Evolutionary conservation across 495 filamentous ascomycete genomes (phyloP), one percentile per base, ranked within the genome.

Genomic region (Amorphotheca resinae): DNA sequence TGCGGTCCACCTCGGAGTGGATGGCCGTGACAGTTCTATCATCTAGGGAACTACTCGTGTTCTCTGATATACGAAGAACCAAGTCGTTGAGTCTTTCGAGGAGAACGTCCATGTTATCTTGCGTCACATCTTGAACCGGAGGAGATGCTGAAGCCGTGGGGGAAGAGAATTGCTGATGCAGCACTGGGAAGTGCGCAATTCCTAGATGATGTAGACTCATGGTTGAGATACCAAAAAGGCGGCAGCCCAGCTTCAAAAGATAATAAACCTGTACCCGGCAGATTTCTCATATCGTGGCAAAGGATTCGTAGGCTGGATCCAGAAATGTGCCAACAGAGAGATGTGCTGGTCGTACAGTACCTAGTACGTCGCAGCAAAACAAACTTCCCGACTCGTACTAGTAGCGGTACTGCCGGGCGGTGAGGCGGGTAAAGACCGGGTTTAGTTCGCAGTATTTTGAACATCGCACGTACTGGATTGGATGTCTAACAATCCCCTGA

Each of bases 21-120:
- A 57, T 33, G 4, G 35, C 22, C n/a, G 48, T 35, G 9, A 57
- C 28, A 14, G 43, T 38, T 1, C 22, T 35, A 45, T 50, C 45
- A 3, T 47, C 33, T 8, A 56, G 31, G 15, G 41, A 20, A 28
- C 14, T 26, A 12, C 3, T 15, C 9, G 37, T 25, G 15, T 47
- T 38, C 9, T 34, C 44, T 14, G 49, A 42, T 6, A 75, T 51
- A 14, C 58, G 58, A 9, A 57, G 46, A 2, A 65, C 61, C 32
- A 75, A 50, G 38, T 68, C 63, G 45, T 63, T 62, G 5, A 75
- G 58, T 33, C 72, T 62, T 37, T 70, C 65, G 7, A 69, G 53
- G 22, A 74, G 51, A 3, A 65, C 64, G 52, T 70, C 64, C 42
- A 62, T 67, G 55, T 63, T 65, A 44, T 67, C 63, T 22, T 62